phyloP scores from a whole-genome alignment of 129 eudicot species.

The Solidago caesia region DNA sequence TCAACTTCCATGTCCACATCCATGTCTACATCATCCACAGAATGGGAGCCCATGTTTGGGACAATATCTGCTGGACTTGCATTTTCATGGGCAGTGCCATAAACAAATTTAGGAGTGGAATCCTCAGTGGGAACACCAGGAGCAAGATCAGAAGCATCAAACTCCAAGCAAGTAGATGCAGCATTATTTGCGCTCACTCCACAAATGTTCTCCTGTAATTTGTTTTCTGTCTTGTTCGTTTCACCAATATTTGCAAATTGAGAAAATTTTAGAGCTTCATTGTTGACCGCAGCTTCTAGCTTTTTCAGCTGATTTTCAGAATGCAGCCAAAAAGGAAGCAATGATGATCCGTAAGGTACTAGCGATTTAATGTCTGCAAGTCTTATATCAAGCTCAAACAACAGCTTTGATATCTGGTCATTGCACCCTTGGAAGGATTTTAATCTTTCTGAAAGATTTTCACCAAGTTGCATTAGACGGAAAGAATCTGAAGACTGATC shows the following conservation, averaged over 20 bases:
- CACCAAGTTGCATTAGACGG: constrained; percentile 47
- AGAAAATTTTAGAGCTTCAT: constrained; percentile 25
- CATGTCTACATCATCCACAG: constrained; percentile 78
- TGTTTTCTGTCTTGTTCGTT: constrained; percentile 22
- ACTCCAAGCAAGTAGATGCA: constrained; percentile 17
- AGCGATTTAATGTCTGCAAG: constrained; percentile 78
- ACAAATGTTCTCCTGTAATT: constrained; percentile 26
- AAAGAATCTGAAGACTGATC: constrained; percentile 51
- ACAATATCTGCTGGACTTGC: constrained; percentile 25
- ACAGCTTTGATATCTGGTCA: constrained; percentile 44
- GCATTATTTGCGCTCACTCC: constrained; percentile 25
- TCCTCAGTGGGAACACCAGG: constrained; percentile 6
- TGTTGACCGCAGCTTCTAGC: constrained; percentile 56
- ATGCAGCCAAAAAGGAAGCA: constrained; percentile 92
- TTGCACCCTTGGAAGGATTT: constrained; percentile 47
- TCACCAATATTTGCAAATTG: constrained; percentile 26
- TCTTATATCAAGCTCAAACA: constrained; percentile 66
- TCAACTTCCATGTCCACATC: constrained; percentile 98
- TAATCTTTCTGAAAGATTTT: constrained; percentile 59
- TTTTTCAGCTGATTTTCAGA: constrained; percentile 61
- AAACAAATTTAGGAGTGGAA: neutral
- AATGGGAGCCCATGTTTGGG: constrained; percentile 26
- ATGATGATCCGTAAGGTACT: constrained; percentile 54
- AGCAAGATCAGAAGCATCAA: constrained; percentile 21
- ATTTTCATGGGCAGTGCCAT: constrained; percentile 23